Conservation (phyloP, 306 rosid species). For the Pyrus betulifolia region DNA sequence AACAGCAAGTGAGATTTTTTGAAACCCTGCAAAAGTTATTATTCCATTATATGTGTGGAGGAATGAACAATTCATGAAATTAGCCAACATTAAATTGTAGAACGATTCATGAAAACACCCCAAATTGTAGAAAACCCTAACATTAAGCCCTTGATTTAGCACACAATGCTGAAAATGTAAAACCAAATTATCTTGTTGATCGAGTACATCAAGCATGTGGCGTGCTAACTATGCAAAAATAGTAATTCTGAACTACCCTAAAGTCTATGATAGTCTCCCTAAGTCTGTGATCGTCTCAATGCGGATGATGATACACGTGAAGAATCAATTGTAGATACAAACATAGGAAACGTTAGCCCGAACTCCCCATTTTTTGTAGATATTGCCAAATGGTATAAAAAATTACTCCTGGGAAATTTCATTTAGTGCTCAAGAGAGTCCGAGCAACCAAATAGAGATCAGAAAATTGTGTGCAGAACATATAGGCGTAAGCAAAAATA, state of each 20-base stretch:
- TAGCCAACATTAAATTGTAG: background rate
- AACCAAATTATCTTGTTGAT: background rate
- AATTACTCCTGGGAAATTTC: background rate
- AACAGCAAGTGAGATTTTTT: constrained; percentile 12
- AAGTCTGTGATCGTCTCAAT: background rate
- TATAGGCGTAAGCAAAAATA: background rate
- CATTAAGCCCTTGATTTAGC: too few relatives aligned
- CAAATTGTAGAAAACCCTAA: background rate
- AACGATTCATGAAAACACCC: background rate
- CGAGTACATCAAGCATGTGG: background rate
- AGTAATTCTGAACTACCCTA: background rate
- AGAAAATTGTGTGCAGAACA: background rate
- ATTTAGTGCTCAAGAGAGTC: background rate
- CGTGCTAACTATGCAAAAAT: background rate
- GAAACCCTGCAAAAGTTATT: constrained; percentile 4
- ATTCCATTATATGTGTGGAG: background rate
- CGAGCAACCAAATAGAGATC: background rate
- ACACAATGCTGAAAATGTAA: background rate
- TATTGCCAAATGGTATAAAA: too few relatives aligned
- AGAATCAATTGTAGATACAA: background rate
- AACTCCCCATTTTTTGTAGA: too few relatives aligned
- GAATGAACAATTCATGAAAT: background rate
- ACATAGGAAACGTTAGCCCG: background rate
- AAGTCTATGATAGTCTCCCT: background rate
- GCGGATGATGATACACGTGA: background rate